phyloP scores from a whole-genome alignment of 805 yeast species.

The Wickerhamiella azyma region DNA sequence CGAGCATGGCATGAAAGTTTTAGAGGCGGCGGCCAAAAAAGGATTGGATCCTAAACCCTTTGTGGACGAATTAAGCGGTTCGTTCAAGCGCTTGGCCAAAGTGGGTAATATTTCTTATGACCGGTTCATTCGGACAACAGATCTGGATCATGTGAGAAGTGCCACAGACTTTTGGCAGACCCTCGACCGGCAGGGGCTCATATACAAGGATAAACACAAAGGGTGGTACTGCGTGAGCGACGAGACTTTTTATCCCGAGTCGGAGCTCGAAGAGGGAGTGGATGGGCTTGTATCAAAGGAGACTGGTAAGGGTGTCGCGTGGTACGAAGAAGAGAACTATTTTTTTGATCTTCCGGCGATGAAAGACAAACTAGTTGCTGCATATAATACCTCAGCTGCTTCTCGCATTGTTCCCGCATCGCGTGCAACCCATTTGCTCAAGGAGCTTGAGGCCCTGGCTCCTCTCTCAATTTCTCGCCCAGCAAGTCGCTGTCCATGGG shows the following conservation, averaged over 20 bases:
- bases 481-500: conserved; percentile 66
- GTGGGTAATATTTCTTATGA: conserved; percentile 45
- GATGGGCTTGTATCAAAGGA: conserved; percentile 36
- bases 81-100: conserved; percentile 53
- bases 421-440: conserved; percentile 40
- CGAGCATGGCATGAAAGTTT: conserved; percentile 92
- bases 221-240: conserved; percentile 96
- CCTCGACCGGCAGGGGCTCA: conserved; percentile 45
- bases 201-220: conserved; percentile 68
- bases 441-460: conserved; percentile 39
- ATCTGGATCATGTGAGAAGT: conserved; percentile 53
- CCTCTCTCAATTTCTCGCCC: conserved; percentile 90
- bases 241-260: conserved; percentile 83
- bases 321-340: conserved; percentile 71
- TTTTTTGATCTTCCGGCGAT: conserved; percentile 65
- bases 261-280: conserved; percentile 40
- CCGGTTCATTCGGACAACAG: conserved; percentile 85
- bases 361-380: conserved; percentile 38
- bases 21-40: conserved; percentile 57
- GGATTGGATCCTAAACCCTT: conserved; percentile 47
- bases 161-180: conserved; percentile 59
- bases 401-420: conserved; percentile 43
- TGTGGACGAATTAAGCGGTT: conserved; percentile 54
- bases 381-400: conserved; percentile 40
- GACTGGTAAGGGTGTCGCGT: conserved; percentile 60